Base-by-base conservation (phyloP, 1,284 basidiomycete genomes). In the Pterulicium gracile region DNA sequence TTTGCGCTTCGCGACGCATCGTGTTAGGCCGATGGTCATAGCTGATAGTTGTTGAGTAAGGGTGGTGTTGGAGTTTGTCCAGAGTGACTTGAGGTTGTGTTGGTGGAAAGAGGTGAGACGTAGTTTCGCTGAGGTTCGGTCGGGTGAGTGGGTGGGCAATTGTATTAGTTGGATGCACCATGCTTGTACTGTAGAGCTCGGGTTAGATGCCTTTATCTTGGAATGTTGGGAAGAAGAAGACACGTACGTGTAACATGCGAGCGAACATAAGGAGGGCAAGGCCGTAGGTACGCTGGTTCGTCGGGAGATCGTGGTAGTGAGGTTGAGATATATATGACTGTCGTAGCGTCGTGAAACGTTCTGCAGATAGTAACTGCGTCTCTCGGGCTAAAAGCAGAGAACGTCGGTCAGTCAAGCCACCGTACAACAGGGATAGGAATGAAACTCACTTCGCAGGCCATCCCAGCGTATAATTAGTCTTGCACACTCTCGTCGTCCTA, bases 61-160 rank as follows among this genome's bases (percentile, higher is more conserved):
- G 45, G 68, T 70, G 35, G 71, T 66, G 5, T 70, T 68, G 0
- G 79, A 77, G 4, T 91, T 76, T 36, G 79, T 85, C 89, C 90
- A 95, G 12, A 90, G 65, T 0, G 90, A 80, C 51, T 86, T 84
- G n/a, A 97, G 77, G 63, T 96, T 88, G 67, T 97, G 95, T 55
- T 93, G 88, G 89, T 91, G 97, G 61, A 95, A 95, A 56, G 88
- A 90, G 1, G 89, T 93, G 49, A 96, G 77, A 18, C 87, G 79
- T 19, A 92, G 15, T 39, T 64, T 50, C 61, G 52, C 13, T 5
- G 20, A 7, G 20, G 20, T 22, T n/a, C 42, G 20, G 20, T 43
- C 23, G 27, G 10, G 27, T 20, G 42, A 15, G 4, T 17, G 20
- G 4, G 42, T 43, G 10, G 20, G 42, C 10, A 13, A 64, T 51